Evolutionary conservation across 2,329 filamentous ascomycete species (phyloP).

Genomic region (Elsinoe australis): DNA sequence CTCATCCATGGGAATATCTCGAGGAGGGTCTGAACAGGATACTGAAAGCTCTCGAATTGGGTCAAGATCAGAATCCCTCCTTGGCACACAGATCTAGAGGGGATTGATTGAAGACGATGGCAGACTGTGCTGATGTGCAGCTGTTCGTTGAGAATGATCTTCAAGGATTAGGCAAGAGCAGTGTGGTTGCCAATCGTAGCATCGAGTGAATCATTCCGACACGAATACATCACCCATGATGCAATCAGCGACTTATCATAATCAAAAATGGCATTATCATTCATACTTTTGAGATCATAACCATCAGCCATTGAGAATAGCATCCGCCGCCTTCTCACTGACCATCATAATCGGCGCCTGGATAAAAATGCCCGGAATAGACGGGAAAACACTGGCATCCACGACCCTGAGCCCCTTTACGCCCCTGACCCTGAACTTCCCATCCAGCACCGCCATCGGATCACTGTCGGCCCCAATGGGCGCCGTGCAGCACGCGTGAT

Average conservation of each 20-base stretch:
- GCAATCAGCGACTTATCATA: neutral
- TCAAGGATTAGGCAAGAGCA: neutral
- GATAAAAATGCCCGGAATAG: conserved; percentile 49
- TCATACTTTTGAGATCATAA: neutral
- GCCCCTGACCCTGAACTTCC: conserved; percentile 50
- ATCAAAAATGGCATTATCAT: neutral
- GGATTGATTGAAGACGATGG: too few species aligned
- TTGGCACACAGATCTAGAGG: too few species aligned
- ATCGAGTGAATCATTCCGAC: too few species aligned
- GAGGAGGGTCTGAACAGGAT: conserved; percentile 33
- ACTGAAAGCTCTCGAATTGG: conserved; percentile 17
- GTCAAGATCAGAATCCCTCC: neutral
- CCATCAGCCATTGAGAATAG: conserved; percentile 35
- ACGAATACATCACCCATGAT: too few species aligned
- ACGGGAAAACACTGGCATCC: conserved; percentile 52
- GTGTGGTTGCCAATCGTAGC: neutral
- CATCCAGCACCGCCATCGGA: conserved; percentile 49
- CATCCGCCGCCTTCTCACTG: conserved; percentile 55
- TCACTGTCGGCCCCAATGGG: conserved; percentile 50
- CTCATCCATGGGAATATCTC: conserved; percentile 33
- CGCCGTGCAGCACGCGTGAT: conserved; percentile 51
- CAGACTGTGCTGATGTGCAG: too few species aligned
- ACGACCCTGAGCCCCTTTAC: conserved; percentile 52
- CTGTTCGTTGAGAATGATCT: too few species aligned
- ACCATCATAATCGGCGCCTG: conserved; percentile 49